Evolutionary conservation across 495 filamentous ascomycete species (phyloP), one percentile per base, ranked within the genome.

Genomic region (Trichoderma erinaceum): DNA sequence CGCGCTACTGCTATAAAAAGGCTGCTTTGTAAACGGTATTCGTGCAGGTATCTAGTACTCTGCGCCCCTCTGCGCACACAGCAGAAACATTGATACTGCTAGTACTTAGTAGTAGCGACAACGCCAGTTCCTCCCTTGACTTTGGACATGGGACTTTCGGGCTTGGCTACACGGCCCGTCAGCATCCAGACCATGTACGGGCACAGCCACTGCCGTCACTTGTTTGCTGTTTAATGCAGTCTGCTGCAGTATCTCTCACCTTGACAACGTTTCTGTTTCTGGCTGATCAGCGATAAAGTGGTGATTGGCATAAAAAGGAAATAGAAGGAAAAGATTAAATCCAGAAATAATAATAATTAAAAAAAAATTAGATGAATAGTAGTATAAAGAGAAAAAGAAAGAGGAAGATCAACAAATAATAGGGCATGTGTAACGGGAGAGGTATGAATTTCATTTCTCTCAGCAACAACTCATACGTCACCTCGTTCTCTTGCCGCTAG

Each of bases 91-190:
- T 44, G 6, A n/a, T n/a, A n/a, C n/a, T n/a, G n/a, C n/a, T n/a
- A n/a, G n/a, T n/a, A n/a, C n/a, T n/a, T n/a, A n/a, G n/a, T n/a
- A n/a, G n/a, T 29, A 29, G n/a, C 18, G 1, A 56, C 25, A 56
- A 56, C 50, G 21, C 50, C 50, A 56, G 50, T 56, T 25, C 6
- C 50, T 56, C 18, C 50, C 50, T 56, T 29, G 29, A 29, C 29
- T 1, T 1, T 21, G 10, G 10, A 11, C n/a, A 11, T 56, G 16
- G n/a, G 50, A 21, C 35, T 38, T 38, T 23, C 50, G 50, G 50
- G 50, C 50, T 56, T 16, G 50, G 18, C 18, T n/a, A 56, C 50
- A 56, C 50, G 50, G 50, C n/a, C 50, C 50, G 50, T 56, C 50
- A 56, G 50, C 50, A 46, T 46, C 43, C 43, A 46, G 43, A 46